Evolutionary conservation across 352 stramenopile species (phyloP), one percentile per base, ranked within the genome.

Genomic region (Stramenopiles sp.): DNA sequence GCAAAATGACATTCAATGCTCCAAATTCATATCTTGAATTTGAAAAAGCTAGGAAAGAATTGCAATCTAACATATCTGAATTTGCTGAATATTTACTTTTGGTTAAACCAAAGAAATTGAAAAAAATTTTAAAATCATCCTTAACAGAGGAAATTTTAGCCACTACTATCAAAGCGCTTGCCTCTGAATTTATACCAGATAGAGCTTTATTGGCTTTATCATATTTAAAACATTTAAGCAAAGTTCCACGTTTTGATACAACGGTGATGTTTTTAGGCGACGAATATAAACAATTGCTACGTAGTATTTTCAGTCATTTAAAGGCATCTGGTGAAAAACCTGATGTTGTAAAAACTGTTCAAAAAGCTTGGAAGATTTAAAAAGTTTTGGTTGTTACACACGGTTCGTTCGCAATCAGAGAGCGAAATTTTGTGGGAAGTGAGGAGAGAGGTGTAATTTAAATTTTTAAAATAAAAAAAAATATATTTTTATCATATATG

Each of bases 171-270:
- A 76, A 76, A 33, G 65, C 65, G 7, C 13, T 76, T 13, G 65
- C 65, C 13, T 33, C 30, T 20, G 30, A 76, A 31, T 76, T 76
- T 76, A 76, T 76, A 31, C 65, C 65, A 1, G 31, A 76, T 20
- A 76, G 13, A 20, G 4, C 65, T 13, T 31, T 7, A 13, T 33
- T 33, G 65, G 65, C 65, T 31, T 33, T 76, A 20, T 76, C 65
- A 13, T 76, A 33, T 76, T 33, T 76, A 33, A 76, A 76, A 20
- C 31, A 76, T 76, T 76, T 76, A 31, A 76, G 65, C 65, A 76
- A 76, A 76, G 65, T 76, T 13, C 65, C 65, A 31, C 4, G 65
- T 4, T 76, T 76, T 33, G 65, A 76, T 20, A 76, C 65, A 13
- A 76, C 65, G 4, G 30, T 7, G 7, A 76, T 76, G 65, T 76